Base-by-base conservation (phyloP, 2,329 filamentous ascomycete species). In the Ophiostoma himal-ulmi region DNA sequence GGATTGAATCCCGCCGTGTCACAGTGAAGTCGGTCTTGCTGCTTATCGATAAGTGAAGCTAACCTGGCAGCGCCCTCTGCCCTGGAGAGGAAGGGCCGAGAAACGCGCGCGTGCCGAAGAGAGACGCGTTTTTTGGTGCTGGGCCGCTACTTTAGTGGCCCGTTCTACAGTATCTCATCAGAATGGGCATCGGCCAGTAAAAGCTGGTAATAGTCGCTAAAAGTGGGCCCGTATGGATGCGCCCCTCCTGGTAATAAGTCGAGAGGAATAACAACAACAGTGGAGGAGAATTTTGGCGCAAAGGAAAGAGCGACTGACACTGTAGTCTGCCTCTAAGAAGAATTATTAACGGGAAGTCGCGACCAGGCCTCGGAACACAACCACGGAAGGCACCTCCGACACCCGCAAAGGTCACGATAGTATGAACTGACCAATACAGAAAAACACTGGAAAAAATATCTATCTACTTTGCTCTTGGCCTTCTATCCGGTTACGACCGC, bases 31-130 rank as follows among this genome's bases (percentile, higher is more conserved):
- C 57, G n/a, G 57, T 34, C 54, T 30, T 6, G 52, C 3, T 48
- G 7, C 57, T 62, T 62, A 62, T 62, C 57, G 57, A 62, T 62
- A 62, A 62, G 57, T 62, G 17, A 57, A 57, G 52, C 52, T 57
- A 57, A 13, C n/a, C 52, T 20, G 30, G 3, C 30, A 30, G 30
- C 30, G 30, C 30, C 30, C 30, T 30, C 30, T 20, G 26, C 34
- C n/a, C 13, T 17, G n/a, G n/a, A n/a, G n/a, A n/a, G n/a, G n/a
- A n/a, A 62, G 57, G 57, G 57, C 26, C 36, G 26, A n/a, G 14
- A 60, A 62, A 70, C 70, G 70, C 70, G 70, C 44, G 26, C 57
- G 54, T n/a, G 66, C 41, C 66, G 66, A 36, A 70, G 69, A 68
- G 44, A 37, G 60, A 71, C 67, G 70, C 70, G 70, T 48, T 69